phyloP scores from a whole-genome alignment of 495 filamentous ascomycete genomes.

The Xylaria bambusicola region DNA sequence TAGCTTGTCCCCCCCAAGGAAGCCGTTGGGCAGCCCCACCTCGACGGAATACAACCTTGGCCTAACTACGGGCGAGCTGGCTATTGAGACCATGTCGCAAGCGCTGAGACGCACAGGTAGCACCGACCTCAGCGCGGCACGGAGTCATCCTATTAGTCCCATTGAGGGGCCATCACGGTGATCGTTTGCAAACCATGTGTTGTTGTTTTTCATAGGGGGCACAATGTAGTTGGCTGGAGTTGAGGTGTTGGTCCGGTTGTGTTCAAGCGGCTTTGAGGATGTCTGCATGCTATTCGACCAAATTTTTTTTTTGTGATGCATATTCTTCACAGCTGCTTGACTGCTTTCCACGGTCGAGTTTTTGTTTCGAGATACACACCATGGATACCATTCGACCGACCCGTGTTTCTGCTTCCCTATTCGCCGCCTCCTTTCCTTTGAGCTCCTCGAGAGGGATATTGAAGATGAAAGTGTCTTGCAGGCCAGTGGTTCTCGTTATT shows the following conservation, averaged over 20 bases:
- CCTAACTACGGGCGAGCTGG: conserved; percentile 63
- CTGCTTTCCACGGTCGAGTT: conserved; percentile 16
- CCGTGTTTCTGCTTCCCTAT: neutral
- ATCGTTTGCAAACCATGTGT: conserved; percentile 4
- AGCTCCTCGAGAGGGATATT: too few species aligned
- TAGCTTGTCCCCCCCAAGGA: conserved; percentile 60
- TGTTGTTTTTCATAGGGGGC: neutral
- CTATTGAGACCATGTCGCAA: conserved; percentile 89
- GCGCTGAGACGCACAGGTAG: conserved; percentile 79
- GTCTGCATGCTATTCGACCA: neutral
- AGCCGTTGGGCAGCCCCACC: conserved; percentile 52
- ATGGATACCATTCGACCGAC: conserved; percentile 34
- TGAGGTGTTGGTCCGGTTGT: conserved; percentile 14
- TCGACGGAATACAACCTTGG: conserved; percentile 36
- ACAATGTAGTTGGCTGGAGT: conserved; percentile 16
- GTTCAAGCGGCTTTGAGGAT: neutral
- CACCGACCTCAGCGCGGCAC: conserved; percentile 68
- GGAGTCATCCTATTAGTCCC: conserved; percentile 64
- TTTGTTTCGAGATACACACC: conserved; percentile 24
- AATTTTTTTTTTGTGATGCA: neutral
- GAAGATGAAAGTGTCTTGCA: too few species aligned
- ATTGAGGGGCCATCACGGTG: conserved; percentile 42
- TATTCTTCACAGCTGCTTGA: conserved; percentile 21
- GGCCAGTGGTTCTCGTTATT: too few species aligned
- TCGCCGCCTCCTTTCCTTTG: neutral